A percentile compares a stretch with the other conserved stretches of the same genome.
Evolutionary conservation across 164 flowering plant genomes (phyloP).

Genomic region (Paratinospora sagittata): DNA sequence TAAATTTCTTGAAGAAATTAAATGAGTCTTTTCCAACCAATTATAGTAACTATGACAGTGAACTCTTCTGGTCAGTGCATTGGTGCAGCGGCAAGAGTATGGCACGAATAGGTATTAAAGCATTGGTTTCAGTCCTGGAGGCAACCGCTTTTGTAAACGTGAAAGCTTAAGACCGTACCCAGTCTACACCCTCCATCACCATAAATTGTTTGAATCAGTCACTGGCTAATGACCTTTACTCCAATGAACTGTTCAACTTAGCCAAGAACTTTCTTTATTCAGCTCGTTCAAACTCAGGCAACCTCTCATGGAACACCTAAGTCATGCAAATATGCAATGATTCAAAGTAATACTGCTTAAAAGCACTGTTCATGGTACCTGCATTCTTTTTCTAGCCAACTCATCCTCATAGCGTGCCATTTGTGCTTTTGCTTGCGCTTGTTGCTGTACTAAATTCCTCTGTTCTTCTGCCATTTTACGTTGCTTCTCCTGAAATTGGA

Average conservation of each 20-base stretch:
- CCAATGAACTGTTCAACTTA: not conserved
- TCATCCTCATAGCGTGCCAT: conserved; percentile 84
- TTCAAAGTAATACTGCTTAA: not conserved
- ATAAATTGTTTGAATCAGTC: not conserved
- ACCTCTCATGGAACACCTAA: not conserved
- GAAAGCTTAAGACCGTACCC: too few relatives aligned
- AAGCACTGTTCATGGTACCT: conserved; percentile 37
- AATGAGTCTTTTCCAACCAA: not conserved
- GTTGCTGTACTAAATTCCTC: conserved; percentile 59
- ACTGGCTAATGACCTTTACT: too few relatives aligned
- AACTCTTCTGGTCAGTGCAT: not conserved
- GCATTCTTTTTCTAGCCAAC: conserved; percentile 83
- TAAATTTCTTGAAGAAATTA: not conserved
- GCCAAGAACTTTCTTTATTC: not conserved
- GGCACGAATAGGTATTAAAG: too few relatives aligned
- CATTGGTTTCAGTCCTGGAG: too few relatives aligned
- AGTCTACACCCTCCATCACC: not conserved
- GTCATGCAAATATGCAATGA: not conserved
- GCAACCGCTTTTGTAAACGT: too few relatives aligned
- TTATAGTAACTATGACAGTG: not conserved
- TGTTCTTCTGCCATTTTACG: conserved; percentile 71
- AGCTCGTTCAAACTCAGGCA: not conserved
- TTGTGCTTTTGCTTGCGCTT: conserved; percentile 83
- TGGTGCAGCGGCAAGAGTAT: not conserved
- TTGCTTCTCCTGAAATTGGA: conserved; percentile 70